Base-by-base conservation (phyloP, 2,329 filamentous ascomycete species). In the Parascedosporium putredinis region DNA sequence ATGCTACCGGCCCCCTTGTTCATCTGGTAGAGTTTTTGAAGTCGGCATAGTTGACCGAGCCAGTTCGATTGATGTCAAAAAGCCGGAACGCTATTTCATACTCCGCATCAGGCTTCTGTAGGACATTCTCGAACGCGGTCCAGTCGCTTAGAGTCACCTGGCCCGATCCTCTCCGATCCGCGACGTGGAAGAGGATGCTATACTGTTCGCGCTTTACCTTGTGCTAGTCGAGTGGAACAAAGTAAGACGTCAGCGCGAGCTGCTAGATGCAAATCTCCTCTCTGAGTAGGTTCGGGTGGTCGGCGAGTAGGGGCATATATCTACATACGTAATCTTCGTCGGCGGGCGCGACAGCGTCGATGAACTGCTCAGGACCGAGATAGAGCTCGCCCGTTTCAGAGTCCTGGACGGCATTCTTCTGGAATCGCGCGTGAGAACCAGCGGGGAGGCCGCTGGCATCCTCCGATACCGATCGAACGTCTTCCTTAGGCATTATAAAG, bases 41-140 rank as follows among this genome's bases (percentile, higher is more conserved):
- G 59, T 89, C 81, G 34, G 95, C 86, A 62, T 91, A 95, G 65
- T 90, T 91, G 61, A 98, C 88, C 45, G 78, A 78, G 53, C 93
- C 93, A 18, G 81, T 86, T 54, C 86, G 80, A 47, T 91, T 83
- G 59, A 88, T 77, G 63, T 97, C 91, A 68, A 98, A 98, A 50
- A 98, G 78, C 59, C 93, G 87, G 72, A 97, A 98, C 14, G 93
- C 91, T 59, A 98, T 95, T 68, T 97, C 90, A 70, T 98, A 98
- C 71, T 98, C 93, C 65, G 93, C 93, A 63, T 97, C 93, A 54
- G 93, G 86, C 70, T 96, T 97, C 58, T 78, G 76, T 52, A 98
- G 82, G 55, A 98, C 79, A 72, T 95, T 94, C 71, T 96, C 88
- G 68, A 97, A 98, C 55, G 86, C 84, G 44, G 79, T 82, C 89